Evolutionary conservation across 2,329 filamentous ascomycete genomes (phyloP), one percentile per base, ranked within the genome.

Genomic region (Cercospora citrullina): DNA sequence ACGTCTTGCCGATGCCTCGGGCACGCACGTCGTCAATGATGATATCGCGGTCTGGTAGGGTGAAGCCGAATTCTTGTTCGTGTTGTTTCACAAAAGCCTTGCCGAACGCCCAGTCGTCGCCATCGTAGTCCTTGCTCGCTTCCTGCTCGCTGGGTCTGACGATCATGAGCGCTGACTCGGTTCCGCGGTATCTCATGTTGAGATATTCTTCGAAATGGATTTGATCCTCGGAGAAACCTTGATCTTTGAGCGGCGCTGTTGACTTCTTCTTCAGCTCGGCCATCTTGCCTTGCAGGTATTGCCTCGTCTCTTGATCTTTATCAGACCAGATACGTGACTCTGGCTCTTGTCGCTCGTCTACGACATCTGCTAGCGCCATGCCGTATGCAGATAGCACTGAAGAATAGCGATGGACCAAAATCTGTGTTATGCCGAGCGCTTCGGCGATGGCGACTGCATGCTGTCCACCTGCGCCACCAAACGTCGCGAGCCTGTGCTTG

Each of bases 21-120:
- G 94, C 91, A 48, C 94, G 89, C 3, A 97, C 91, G 77, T 97
- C 94, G 70, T 97, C 94, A 7, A 97, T 86, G 57, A 97, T 93
- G 64, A 97, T 92, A 73, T 97, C 92, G 65, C 93, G 86, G 68
- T 96, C 91, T 26, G 89, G 88, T 2, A 97, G 83, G 0, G 91
- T 96, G 76, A 97, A 97, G 0, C 93, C 93, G 76, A 97, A 97
- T 76, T 97, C 94, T 76, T 95, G 93, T 63, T 93, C 89, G 76
- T 97, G 94, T 73, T 96, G 92, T 73, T 89, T 88, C 33, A 96
- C 84, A 75, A 98, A 97, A 0, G 92, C 93, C 72, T 89, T 87
- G 2, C 90, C 92, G 79, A 94, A 97, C 0, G 89, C 91, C 91
- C 91, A 96, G 8, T 90, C 86, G 64, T 91, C 87, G 6, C 87